Evolutionary conservation across 2,329 filamentous ascomycete genomes (phyloP).

Genomic region (Aschersonia sp.): DNA sequence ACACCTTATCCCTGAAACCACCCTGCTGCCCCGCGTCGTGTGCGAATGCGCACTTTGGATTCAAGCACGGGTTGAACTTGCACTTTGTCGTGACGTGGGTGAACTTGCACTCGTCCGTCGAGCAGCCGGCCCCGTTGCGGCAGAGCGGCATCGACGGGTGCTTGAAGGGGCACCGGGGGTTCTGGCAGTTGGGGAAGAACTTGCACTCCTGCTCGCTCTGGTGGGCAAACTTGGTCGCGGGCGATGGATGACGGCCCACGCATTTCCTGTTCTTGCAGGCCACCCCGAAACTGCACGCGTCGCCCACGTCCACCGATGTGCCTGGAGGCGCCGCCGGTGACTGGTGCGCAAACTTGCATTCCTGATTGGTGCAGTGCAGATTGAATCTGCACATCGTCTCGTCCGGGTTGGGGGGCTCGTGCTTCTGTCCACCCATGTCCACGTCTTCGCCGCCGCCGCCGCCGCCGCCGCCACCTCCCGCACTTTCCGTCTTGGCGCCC

Average conservation of each 20-base stretch:
- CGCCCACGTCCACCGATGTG: constrained; percentile 60
- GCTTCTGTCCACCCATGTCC: constrained; percentile 42
- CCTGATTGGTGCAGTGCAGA: constrained; percentile 69
- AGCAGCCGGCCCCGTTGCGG: constrained; percentile 82
- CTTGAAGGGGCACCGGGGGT: constrained; percentile 74
- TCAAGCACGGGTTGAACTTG: constrained; percentile 83
- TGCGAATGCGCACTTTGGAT: constrained; percentile 75
- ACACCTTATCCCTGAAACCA: constrained; percentile 76
- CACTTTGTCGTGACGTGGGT: constrained; percentile 75
- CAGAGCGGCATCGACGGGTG: constrained; percentile 80
- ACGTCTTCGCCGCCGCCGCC: constrained; percentile 42
- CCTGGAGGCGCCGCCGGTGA: constrained; percentile 77
- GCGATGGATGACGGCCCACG: constrained; percentile 80
- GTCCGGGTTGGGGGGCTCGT: constrained; percentile 40
- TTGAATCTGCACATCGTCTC: constrained; percentile 81
- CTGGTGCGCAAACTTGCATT: constrained; percentile 89
- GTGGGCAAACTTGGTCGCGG: constrained; percentile 63
- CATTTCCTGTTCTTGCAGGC: constrained; percentile 97
- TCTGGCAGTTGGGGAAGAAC: constrained; percentile 85
- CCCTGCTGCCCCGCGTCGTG: constrained; percentile 85
- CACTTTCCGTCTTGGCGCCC: constrained; percentile 17
- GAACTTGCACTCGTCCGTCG: constrained; percentile 70
- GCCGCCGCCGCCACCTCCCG: constrained; percentile 20
- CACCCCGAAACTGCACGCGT: constrained; percentile 70
- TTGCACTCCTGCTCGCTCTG: constrained; percentile 78